Percentiles rank a stretch among this genome's conserved stretches.
Evolutionary conservation across 345 rosid genomes (phyloP).

Genomic region (Cardamine resedifolia): DNA sequence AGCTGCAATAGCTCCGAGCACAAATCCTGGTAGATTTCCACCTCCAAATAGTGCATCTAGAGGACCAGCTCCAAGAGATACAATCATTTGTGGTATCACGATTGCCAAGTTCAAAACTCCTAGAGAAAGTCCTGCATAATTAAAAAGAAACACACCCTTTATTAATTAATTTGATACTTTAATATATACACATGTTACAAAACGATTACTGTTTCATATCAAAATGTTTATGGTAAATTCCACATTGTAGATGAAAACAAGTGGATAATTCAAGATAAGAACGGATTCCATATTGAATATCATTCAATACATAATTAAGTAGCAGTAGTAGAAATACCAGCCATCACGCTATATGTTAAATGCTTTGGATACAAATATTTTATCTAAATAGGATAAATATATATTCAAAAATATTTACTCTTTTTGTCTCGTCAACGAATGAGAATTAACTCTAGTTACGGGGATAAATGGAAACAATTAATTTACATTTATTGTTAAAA

Average conservation of each 20-base stretch:
- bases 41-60: conserved; percentile 28
- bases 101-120: conserved; percentile 81
- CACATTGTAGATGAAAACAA: neutral
- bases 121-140: conserved; percentile 66
- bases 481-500: neutral
- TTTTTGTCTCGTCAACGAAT: neutral
- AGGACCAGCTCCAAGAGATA: conserved; percentile 29
- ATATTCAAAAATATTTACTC: neutral
- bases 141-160: neutral
- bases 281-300: neutral
- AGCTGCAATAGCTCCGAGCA: conserved; percentile 29
- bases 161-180: neutral
- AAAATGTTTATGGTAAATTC: neutral
- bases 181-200: neutral
- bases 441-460: neutral
- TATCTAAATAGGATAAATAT: neutral
- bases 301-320: neutral
- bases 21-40: conserved; percentile 34
- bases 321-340: neutral
- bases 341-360: neutral
- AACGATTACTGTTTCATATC: neutral
- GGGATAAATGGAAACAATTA: neutral
- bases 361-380: too few species aligned
- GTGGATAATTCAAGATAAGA: neutral
- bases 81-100: conserved; percentile 55